A percentile compares a stretch with the other conserved stretches of the same genome.
phyloP scores from a whole-genome alignment of 2,329 filamentous ascomycete species.

The Claviceps arundinis region DNA sequence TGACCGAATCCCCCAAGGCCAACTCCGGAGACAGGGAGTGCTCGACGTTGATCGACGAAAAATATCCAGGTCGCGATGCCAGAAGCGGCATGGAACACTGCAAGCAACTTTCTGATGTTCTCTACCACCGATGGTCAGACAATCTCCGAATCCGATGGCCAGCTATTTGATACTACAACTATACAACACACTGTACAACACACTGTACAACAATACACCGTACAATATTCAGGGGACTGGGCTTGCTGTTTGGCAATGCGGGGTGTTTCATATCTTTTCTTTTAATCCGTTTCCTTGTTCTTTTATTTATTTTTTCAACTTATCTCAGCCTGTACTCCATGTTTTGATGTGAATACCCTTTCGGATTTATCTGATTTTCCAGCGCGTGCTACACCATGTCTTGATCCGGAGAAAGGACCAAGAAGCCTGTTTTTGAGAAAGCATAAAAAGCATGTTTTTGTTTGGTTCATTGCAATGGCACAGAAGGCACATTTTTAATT shows the following conservation, averaged over 20 bases:
- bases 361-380: constrained; percentile 9
- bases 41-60: constrained; percentile 33
- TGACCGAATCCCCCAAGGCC: constrained; percentile 27
- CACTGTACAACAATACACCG: neutral
- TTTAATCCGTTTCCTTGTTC: neutral
- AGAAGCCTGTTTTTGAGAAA: neutral
- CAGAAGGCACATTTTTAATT: neutral
- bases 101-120: constrained; percentile 74
- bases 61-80: constrained; percentile 40
- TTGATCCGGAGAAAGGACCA: constrained; percentile 6
- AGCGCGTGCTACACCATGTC: constrained; percentile 8
- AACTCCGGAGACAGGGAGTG: constrained; percentile 33
- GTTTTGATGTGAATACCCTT: constrained; percentile 6
- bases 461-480: constrained; percentile 3
- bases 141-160: constrained; percentile 64
- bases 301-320: neutral
- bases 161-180: constrained; percentile 15
- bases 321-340: neutral
- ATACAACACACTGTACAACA: neutral
- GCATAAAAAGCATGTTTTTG: constrained; percentile 3
- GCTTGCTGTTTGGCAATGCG: neutral
- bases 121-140: constrained; percentile 84
- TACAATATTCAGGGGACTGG: neutral
- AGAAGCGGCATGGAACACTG: constrained; percentile 80
- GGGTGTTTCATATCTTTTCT: neutral